These are phyloP conservation scores for Dothistroma septosporum DNA, from an alignment of 2,329 filamentous ascomycete genomes.

Conservation along the genomic window DNA sequence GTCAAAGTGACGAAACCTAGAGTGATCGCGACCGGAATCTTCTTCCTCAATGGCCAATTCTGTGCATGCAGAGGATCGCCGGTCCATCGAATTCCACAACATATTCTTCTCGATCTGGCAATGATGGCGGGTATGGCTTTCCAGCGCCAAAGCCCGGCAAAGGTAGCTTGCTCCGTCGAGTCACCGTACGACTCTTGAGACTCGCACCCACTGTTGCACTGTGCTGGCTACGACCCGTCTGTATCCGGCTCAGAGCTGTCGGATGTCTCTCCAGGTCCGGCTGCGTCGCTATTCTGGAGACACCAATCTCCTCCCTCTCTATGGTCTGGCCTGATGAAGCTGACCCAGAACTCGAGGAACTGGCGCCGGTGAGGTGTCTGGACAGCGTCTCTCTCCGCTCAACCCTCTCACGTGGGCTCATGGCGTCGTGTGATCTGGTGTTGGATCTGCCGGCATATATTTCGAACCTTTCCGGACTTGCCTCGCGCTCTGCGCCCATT, in stretches of 20 bases:
- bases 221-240: constrained; percentile 67
- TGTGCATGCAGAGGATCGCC: constrained; percentile 72
- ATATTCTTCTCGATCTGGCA: constrained; percentile 69
- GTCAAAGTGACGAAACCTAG: constrained; percentile 67
- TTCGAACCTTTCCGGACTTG: constrained; percentile 42
- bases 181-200: constrained; percentile 39
- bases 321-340: constrained; percentile 32
- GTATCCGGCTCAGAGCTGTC: constrained; percentile 68
- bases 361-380: constrained; percentile 52
- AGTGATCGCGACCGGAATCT: constrained; percentile 62
- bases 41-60: constrained; percentile 80
- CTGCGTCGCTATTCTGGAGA: constrained; percentile 61
- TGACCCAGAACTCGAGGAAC: constrained; percentile 48
- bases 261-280: constrained; percentile 60
- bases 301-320: constrained; percentile 42
- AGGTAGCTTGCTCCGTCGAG: constrained; percentile 41
- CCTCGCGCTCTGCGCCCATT: constrained; percentile 53
- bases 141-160: constrained; percentile 67
- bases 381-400: constrained; percentile 48
- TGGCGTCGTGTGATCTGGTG: constrained; percentile 42
- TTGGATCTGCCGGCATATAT: constrained; percentile 10
- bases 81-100: constrained; percentile 79
- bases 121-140: constrained; percentile 65
- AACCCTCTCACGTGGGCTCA: constrained; percentile 11
- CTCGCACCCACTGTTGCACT: constrained; percentile 61